phyloP scores from a whole-genome alignment of 192 early-diverging fungal species.

The Backusella macrospora region DNA sequence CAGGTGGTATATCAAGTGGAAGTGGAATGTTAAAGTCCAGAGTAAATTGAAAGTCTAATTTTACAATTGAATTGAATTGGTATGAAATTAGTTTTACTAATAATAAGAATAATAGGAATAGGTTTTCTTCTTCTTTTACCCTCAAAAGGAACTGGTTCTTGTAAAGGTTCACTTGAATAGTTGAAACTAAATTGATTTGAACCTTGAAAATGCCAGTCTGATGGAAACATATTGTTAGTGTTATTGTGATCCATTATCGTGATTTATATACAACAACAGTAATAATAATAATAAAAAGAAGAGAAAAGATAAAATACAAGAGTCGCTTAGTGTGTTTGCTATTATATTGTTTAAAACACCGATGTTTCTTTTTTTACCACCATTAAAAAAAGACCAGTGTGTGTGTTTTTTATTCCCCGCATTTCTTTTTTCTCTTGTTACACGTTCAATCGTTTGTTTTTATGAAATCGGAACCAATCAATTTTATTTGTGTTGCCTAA shows the following conservation, averaged over 20 bases:
- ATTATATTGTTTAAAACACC: too few relatives aligned
- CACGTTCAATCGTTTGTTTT: constrained; percentile 2
- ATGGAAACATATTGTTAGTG: not conserved
- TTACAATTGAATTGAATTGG: too few relatives aligned
- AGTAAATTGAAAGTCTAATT: constrained; percentile 45
- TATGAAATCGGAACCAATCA: constrained; percentile 12
- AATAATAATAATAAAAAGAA: too few relatives aligned
- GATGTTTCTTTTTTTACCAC: too few relatives aligned
- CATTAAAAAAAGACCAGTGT: too few relatives aligned
- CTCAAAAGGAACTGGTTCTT: constrained; percentile 44
- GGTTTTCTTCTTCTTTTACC: constrained; percentile 17
- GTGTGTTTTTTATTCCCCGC: not conserved
- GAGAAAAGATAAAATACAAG: too few relatives aligned
- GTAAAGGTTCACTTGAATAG: constrained; percentile 20
- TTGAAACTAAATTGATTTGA: not conserved
- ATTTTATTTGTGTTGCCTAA: constrained; percentile 15
- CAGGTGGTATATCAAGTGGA: constrained; percentile 7
- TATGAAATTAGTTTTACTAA: too few relatives aligned
- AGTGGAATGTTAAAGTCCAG: not conserved
- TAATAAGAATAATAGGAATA: not conserved
- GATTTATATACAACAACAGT: not conserved
- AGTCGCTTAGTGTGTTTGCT: too few relatives aligned
- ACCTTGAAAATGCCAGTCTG: not conserved
- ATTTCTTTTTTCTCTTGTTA: constrained; percentile 16
- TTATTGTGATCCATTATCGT: not conserved